Conservation (phyloP, 495 filamentous ascomycete species). For the Podospora pseudoanserina region DNA sequence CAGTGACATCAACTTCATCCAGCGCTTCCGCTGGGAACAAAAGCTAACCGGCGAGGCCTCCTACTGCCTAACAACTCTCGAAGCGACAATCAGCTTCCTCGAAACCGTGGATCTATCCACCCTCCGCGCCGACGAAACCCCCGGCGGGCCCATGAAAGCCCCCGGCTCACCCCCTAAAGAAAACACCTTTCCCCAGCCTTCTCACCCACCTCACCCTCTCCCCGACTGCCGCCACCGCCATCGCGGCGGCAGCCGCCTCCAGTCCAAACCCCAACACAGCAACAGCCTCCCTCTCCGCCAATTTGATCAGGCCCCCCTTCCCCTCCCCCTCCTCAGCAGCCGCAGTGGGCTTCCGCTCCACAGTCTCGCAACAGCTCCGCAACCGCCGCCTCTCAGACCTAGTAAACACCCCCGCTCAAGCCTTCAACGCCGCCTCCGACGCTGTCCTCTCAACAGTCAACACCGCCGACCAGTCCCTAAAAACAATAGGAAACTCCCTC, state of each 20-base stretch:
- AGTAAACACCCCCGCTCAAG: constrained; percentile 75
- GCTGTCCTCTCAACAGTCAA: constrained; percentile 76
- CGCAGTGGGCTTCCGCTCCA: constrained; percentile 36
- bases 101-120: constrained; percentile 95
- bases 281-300: constrained; percentile 34
- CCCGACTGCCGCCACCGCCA: constrained; percentile 31
- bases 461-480: constrained; percentile 85
- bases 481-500: constrained; percentile 81
- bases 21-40: constrained; percentile 80
- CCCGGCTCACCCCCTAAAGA: constrained; percentile 50
- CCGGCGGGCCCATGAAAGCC: constrained; percentile 58
- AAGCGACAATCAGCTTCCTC: constrained; percentile 93
- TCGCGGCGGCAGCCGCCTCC: constrained; percentile 29
- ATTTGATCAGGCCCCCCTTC: constrained; percentile 23
- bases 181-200: constrained; percentile 52
- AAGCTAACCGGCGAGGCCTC: constrained; percentile 91
- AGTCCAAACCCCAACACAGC: constrained; percentile 27
- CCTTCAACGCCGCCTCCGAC: constrained; percentile 77
- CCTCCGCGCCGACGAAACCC: constrained; percentile 75
- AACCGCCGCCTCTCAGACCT: constrained; percentile 72
- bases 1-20: constrained; percentile 90
- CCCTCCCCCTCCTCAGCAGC: constrained; percentile 12
- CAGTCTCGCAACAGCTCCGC: constrained; percentile 38
- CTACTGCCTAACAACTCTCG: constrained; percentile 93
- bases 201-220: constrained; percentile 40